Evolutionary conservation across 2,329 filamentous ascomycete genomes (phyloP).

Genomic region (Monosporascus sp.): DNA sequence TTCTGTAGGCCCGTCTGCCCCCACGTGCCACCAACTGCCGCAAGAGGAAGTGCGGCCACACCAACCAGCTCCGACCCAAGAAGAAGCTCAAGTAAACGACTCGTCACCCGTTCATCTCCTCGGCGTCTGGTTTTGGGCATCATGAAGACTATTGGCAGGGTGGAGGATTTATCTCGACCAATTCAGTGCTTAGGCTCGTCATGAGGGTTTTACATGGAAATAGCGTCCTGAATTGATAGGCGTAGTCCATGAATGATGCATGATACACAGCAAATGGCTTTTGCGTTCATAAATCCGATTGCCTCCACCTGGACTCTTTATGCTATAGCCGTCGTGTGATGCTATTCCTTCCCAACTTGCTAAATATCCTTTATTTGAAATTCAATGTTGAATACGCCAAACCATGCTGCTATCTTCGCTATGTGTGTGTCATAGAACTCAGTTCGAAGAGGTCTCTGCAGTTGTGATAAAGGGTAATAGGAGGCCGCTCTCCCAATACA

Average conservation of each 20-base stretch:
- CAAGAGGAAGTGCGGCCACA: slow-evolving; percentile 99
- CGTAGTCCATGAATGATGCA: neutral
- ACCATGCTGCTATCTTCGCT: no score
- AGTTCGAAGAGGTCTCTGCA: no score
- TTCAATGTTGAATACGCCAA: no score
- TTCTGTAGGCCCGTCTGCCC: slow-evolving; percentile 68
- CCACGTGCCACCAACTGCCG: slow-evolving; percentile 99
- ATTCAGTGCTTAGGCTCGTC: slow-evolving; percentile 5
- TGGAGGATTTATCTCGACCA: slow-evolving; percentile 10
- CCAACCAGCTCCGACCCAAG: slow-evolving; percentile 99
- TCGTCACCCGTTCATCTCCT: slow-evolving; percentile 28
- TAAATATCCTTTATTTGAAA: no score
- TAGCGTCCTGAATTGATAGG: neutral
- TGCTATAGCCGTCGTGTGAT: neutral
- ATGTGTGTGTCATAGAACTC: no score
- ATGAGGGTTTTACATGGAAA: neutral
- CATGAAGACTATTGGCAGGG: slow-evolving; percentile 18
- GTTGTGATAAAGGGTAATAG: no score
- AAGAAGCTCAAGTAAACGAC: slow-evolving; percentile 96
- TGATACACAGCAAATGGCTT: neutral
- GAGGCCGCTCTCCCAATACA: no score
- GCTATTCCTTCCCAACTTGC: neutral
- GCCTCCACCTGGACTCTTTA: neutral
- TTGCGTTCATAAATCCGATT: neutral
- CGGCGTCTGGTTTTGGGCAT: slow-evolving; percentile 35